Evolutionary conservation across 768 basidiomycete species (phyloP).

Genomic region (Lactarius hatsudake): DNA sequence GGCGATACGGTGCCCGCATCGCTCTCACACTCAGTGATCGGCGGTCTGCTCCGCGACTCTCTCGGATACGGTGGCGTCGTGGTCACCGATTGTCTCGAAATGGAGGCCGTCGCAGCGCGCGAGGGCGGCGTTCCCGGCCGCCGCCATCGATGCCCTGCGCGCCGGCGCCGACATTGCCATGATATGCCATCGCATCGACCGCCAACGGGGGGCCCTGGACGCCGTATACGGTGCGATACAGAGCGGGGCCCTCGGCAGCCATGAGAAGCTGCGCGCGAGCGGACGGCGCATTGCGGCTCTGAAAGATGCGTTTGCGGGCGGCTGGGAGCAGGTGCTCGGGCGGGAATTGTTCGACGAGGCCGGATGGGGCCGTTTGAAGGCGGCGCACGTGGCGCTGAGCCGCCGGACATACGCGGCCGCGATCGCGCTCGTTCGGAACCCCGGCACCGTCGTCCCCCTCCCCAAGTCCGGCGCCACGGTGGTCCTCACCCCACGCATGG

Average conservation of each 20-base stretch:
- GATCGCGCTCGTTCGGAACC: conserved; percentile 47
- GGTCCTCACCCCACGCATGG: conserved; percentile 54
- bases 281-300: conserved; percentile 46
- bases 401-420: conserved; percentile 46
- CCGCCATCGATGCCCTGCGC: conserved; percentile 52
- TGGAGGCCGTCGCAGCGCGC: conserved; percentile 61
- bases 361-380: conserved; percentile 40
- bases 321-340: conserved; percentile 42
- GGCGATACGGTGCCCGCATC: conserved; percentile 58
- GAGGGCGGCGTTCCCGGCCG: conserved; percentile 49
- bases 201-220: conserved; percentile 54
- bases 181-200: conserved; percentile 62
- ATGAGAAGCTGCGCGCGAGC: conserved; percentile 42
- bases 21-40: conserved; percentile 52
- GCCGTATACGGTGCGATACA: conserved; percentile 50
- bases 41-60: conserved; percentile 48
- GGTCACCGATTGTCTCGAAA: conserved; percentile 75
- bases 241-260: conserved; percentile 40
- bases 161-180: conserved; percentile 74
- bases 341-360: conserved; percentile 26
- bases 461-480: conserved; percentile 33
- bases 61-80: conserved; percentile 56
- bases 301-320: conserved; percentile 50
- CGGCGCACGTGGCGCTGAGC: conserved; percentile 43
- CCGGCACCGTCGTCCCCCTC: conserved; percentile 36